phyloP scores from a whole-genome alignment of 768 basidiomycete genomes.

The Termitomyces sp. region DNA sequence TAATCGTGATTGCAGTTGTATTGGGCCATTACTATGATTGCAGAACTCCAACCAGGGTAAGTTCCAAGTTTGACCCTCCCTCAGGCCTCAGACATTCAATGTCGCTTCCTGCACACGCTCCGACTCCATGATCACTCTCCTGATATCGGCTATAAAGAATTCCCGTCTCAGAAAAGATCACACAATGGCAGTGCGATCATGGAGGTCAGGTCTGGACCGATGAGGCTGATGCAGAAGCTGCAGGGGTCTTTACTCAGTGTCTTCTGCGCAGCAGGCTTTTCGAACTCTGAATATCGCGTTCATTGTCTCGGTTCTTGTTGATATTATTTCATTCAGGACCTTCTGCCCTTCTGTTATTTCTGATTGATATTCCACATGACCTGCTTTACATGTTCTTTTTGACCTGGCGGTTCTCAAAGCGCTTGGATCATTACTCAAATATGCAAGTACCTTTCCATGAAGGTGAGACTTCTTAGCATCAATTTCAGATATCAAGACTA shows the following conservation, averaged over 20 bases:
- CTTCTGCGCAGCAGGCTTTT: constrained; percentile 58
- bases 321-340: constrained; percentile 39
- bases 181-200: constrained; percentile 67
- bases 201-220: constrained; percentile 59
- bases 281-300: constrained; percentile 59
- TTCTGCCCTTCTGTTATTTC: constrained; percentile 13
- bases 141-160: constrained; percentile 13
- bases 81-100: constrained; percentile 1
- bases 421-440: constrained; percentile 58
- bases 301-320: constrained; percentile 55
- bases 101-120: constrained; percentile 1
- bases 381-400: constrained; percentile 77
- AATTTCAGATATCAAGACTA: constrained; percentile 19
- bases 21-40: constrained; percentile 71
- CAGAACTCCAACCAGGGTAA: constrained; percentile 65
- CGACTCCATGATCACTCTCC: constrained; percentile 2
- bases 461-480: constrained; percentile 36
- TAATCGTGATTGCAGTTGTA: constrained; percentile 58
- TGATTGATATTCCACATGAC: constrained; percentile 17
- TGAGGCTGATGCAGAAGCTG: constrained; percentile 23
- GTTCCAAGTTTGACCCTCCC: constrained; percentile 22
- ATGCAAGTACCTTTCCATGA: constrained; percentile 62
- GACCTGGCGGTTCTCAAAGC: constrained; percentile 65
- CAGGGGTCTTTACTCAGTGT: constrained; percentile 42
- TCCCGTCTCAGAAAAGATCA: constrained; percentile 49